A percentile compares a stretch with the other conserved stretches of the same genome.
These are phyloP conservation scores for Aspergillus persii DNA, from an alignment of 2,329 filamentous ascomycete genomes.

Conservation along the genomic window DNA sequence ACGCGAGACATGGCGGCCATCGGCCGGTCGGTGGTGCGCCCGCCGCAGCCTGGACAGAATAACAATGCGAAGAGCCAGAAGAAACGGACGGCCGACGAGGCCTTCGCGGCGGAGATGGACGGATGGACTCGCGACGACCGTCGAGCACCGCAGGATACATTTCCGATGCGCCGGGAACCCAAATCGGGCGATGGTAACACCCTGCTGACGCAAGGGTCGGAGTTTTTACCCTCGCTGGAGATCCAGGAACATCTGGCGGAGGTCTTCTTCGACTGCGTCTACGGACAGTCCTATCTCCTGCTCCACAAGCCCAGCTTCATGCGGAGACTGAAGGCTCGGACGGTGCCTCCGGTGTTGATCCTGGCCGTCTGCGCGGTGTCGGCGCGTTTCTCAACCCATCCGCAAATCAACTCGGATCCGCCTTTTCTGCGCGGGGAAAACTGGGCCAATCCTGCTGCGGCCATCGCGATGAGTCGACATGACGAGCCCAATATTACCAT, in stretches of 20 bases:
- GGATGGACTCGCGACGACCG: constrained; percentile 69
- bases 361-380: constrained; percentile 94
- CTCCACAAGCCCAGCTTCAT: constrained; percentile 98
- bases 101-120: constrained; percentile 78
- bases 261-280: constrained; percentile 92
- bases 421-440: constrained; percentile 86
- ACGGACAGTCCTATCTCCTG: constrained; percentile 91
- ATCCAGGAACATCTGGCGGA: constrained; percentile 92
- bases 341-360: constrained; percentile 82
- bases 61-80: constrained; percentile 57
- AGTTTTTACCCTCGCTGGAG: constrained; percentile 78
- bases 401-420: constrained; percentile 70
- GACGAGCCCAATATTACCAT: constrained; percentile 97
- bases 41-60: constrained; percentile 60
- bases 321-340: constrained; percentile 71
- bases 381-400: constrained; percentile 90
- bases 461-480: constrained; percentile 82
- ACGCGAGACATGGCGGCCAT: constrained; percentile 66
- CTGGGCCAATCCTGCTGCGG: constrained; percentile 83
- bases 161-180: constrained; percentile 54
- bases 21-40: constrained; percentile 80
- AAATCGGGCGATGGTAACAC: constrained; percentile 72
- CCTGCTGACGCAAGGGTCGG: constrained; percentile 75
- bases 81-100: constrained; percentile 83
- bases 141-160: constrained; percentile 49